Evolutionary conservation across 2,329 filamentous ascomycete species (phyloP).

Genomic region (Trichophyton mentagrophytes): DNA sequence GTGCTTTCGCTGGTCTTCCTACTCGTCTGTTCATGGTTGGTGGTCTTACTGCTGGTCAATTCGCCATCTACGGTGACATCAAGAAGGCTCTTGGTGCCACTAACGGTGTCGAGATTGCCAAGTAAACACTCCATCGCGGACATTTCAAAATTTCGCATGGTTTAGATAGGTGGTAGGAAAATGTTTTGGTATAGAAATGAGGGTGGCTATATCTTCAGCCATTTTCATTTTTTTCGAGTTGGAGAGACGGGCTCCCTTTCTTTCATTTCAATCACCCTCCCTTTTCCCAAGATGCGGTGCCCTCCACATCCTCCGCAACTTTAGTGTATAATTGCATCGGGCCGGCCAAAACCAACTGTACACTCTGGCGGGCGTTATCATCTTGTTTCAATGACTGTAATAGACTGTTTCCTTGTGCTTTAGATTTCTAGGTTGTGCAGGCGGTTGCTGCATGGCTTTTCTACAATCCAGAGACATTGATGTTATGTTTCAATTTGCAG

Average conservation of each 20-base stretch:
- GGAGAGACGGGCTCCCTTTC: neutral
- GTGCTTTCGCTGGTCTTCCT: slow-evolving; percentile 69
- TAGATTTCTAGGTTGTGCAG: neutral
- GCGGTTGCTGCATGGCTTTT: neutral
- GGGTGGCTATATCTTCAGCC: neutral
- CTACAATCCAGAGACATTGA: neutral
- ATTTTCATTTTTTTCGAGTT: neutral
- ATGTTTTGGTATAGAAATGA: slow-evolving; percentile 3
- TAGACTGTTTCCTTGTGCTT: slow-evolving; percentile 2
- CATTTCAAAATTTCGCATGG: neutral
- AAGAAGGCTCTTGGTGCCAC: slow-evolving; percentile 49
- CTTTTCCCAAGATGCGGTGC: slow-evolving; percentile 1
- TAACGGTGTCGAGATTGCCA: slow-evolving; percentile 60
- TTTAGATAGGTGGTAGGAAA: neutral
- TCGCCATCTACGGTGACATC: slow-evolving; percentile 66
- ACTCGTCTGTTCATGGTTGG: slow-evolving; percentile 66
- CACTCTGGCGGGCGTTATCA: slow-evolving; percentile 3
- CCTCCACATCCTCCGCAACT: neutral
- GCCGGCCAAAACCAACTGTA: neutral
- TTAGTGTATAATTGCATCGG: slow-evolving; percentile 2
- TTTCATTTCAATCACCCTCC: neutral
- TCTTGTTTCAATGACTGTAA: slow-evolving; percentile 1
- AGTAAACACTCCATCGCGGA: slow-evolving; percentile 22
- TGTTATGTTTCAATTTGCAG: neutral
- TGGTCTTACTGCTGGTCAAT: slow-evolving; percentile 66